Conservation (phyloP, 2,329 filamentous ascomycete genomes). For the Ilyonectria robusta region DNA sequence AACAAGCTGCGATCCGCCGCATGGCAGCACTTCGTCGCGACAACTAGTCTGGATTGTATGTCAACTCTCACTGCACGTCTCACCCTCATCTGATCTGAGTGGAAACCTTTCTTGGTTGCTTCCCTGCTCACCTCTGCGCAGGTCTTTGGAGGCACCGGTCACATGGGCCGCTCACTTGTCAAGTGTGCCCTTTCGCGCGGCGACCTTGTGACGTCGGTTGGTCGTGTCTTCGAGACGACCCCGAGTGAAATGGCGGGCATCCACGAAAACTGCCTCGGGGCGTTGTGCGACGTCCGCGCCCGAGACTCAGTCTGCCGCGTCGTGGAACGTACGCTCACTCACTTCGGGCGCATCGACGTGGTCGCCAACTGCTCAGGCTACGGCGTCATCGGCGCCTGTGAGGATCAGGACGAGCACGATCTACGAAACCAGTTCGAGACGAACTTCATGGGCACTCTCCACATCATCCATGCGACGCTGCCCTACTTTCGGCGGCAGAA, state of each 20-base stretch:
- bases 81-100: neutral
- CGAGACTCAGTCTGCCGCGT: slow-evolving; percentile 82
- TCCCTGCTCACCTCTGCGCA: slow-evolving; percentile 51
- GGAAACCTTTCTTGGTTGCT: slow-evolving; percentile 21
- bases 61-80: slow-evolving; percentile 13
- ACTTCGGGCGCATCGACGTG: slow-evolving; percentile 87
- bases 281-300: slow-evolving; percentile 92
- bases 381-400: slow-evolving; percentile 94
- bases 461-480: slow-evolving; percentile 91
- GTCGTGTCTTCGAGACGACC: slow-evolving; percentile 83
- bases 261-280: slow-evolving; percentile 80
- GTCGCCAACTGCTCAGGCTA: slow-evolving; percentile 96
- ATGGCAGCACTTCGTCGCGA: slow-evolving; percentile 76
- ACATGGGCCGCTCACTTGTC: slow-evolving; percentile 93
- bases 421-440: slow-evolving; percentile 97
- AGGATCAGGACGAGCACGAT: slow-evolving; percentile 97
- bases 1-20: slow-evolving; percentile 87
- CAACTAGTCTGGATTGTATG: slow-evolving; percentile 89
- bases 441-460: slow-evolving; percentile 95
- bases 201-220: slow-evolving; percentile 89
- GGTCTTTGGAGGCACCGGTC: slow-evolving; percentile 97
- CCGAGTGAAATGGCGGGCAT: slow-evolving; percentile 80
- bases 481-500: slow-evolving; percentile 87
- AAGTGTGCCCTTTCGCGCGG: slow-evolving; percentile 84
- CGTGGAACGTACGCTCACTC: slow-evolving; percentile 77